Conservation (phyloP, 768 basidiomycete genomes). For the Tricholoma sp. region DNA sequence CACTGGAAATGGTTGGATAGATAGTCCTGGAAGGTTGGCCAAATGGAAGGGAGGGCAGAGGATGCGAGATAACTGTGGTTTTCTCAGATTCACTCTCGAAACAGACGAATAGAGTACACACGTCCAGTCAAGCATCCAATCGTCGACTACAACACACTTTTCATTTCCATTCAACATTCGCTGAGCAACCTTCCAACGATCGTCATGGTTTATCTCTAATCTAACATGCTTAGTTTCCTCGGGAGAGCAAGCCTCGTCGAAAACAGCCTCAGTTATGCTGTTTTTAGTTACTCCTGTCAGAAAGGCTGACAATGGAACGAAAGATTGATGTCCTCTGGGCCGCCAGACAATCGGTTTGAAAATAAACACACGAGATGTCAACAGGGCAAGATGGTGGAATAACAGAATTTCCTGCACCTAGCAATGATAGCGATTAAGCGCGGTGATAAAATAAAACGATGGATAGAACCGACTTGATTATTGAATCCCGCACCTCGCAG, state of each 20-base stretch:
- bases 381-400: slow-evolving; percentile 40
- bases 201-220: slow-evolving; percentile 19
- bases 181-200: slow-evolving; percentile 34
- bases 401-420: slow-evolving; percentile 43
- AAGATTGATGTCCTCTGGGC: slow-evolving; percentile 34
- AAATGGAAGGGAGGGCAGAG: slow-evolving; percentile 31
- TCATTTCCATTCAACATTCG: slow-evolving; percentile 27
- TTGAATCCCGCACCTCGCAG: slow-evolving; percentile 46
- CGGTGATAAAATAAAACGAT: not conserved
- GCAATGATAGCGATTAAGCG: not conserved
- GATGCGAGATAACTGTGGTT: slow-evolving; percentile 34
- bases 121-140: slow-evolving; percentile 41
- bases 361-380: slow-evolving; percentile 34
- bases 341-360: slow-evolving; percentile 45
- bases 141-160: slow-evolving; percentile 38
- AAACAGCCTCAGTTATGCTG: slow-evolving; percentile 30
- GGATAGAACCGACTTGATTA: slow-evolving; percentile 33
- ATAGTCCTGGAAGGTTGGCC: slow-evolving; percentile 37
- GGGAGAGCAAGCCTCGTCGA: slow-evolving; percentile 36
- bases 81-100: not conserved
- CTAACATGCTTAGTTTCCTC: slow-evolving; percentile 31
- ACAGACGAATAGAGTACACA: slow-evolving; percentile 17
- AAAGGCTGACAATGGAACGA: slow-evolving; percentile 39
- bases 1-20: slow-evolving; percentile 37
- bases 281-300: slow-evolving; percentile 33